Base-by-base conservation (phyloP, 257 asterid genomes). In the Primulina eburnea region DNA sequence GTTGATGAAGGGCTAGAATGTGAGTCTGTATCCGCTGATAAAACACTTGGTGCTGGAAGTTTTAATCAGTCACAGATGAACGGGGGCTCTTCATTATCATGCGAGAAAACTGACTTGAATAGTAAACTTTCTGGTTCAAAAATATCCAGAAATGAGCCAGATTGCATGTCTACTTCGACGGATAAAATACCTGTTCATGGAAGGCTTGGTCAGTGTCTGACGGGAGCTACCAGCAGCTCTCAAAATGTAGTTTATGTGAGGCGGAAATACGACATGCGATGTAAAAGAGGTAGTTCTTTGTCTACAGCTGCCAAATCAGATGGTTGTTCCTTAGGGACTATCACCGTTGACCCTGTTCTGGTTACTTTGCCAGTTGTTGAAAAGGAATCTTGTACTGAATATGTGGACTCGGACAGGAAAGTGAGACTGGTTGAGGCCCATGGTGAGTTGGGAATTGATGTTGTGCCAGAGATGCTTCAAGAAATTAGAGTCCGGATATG, bases 171-270 rank as follows among this genome's bases (percentile, higher is more conserved):
- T 70, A 61, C 81, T 58, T 74, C 82, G 59, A 77, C 43, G 6
- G 83, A 77, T 64, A 79, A 81, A 53, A 59, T 74, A 68, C 59
- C 53, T 64, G 81, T 59, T 77, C 72, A 47, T 38, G 79, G 71
- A 77, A 77, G 59, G 61, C 79, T 58, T 38, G 80, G 55, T 75
- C 75, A 62, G 65, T 70, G 83, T 77, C 71, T 52, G 79, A 34
- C 61, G 34, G 88, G 78, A 72, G 79, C 80, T 67, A 66, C 75
- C 53, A 68, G 78, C 70, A 75, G 82, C 75, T 74, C 79, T 50
- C 71, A 47, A 60, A 73, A 73, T 47, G 58, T 85, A 69, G 97
- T 92, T 66, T 95, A 95, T 75, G 82, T 85, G 73, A 81, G 99
- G 80, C 89, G 80, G 85, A 90, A 86, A 63, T 68, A 43, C 63